These are phyloP conservation scores for Stagonosporopsis cucurbitacearum DNA, from an alignment of 2,329 filamentous ascomycete genomes.

Conservation along the genomic window DNA sequence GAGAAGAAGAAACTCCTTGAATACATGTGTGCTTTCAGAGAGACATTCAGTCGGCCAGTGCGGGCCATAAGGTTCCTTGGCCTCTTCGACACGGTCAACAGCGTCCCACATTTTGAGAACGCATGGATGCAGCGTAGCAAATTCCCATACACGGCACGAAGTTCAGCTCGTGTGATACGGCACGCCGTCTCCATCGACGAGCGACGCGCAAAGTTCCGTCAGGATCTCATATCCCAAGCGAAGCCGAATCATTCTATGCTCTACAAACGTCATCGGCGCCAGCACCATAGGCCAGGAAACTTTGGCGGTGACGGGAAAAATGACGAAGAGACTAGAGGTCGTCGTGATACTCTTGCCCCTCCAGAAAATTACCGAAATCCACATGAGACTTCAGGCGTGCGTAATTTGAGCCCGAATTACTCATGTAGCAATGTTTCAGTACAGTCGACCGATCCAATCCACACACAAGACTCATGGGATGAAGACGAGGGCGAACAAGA, in stretches of 20 bases:
- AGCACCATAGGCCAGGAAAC: constrained; percentile 20
- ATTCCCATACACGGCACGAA: constrained; percentile 70
- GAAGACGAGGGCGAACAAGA: constrained; percentile 65
- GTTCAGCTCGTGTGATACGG: constrained; percentile 65
- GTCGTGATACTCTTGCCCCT: constrained; percentile 35
- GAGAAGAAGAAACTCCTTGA: constrained; percentile 69
- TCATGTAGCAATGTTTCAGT: constrained; percentile 39
- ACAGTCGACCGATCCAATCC: constrained; percentile 37
- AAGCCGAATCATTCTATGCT: constrained; percentile 39
- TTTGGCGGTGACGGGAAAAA: constrained; percentile 23
- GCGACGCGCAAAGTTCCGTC: constrained; percentile 73
- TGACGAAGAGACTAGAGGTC: constrained; percentile 24
- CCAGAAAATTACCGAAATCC: constrained; percentile 41
- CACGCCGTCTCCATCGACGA: constrained; percentile 76
- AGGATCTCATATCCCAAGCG: constrained; percentile 66
- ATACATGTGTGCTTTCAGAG: constrained; percentile 80
- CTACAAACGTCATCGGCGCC: constrained; percentile 39
- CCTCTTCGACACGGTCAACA: constrained; percentile 83
- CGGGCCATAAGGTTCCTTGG: constrained; percentile 77
- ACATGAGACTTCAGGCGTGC: constrained; percentile 45
- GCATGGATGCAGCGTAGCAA: constrained; percentile 78
- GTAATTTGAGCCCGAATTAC: constrained; percentile 41
- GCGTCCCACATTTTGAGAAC: constrained; percentile 76
- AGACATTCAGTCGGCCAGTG: constrained; percentile 80
- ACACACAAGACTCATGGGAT: constrained; percentile 31